Conservation (phyloP, 495 filamentous ascomycete species). For the Mytilinidion resinicola region DNA sequence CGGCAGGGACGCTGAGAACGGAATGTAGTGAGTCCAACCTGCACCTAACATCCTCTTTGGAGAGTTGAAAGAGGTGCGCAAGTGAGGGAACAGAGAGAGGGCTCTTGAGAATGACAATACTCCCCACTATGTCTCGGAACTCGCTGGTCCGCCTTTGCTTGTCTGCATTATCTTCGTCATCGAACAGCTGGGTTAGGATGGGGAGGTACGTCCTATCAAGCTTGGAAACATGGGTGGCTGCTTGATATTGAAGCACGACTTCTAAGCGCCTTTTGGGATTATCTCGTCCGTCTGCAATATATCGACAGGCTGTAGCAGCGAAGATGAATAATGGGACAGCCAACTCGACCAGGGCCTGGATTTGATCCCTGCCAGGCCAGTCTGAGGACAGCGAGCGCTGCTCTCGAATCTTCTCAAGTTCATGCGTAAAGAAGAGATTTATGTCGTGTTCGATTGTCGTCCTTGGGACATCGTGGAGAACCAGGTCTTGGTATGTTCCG, state of each 20-base stretch:
- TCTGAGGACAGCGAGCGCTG: conserved; percentile 2
- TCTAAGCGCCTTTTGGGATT: conserved; percentile 15
- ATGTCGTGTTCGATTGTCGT: conserved; percentile 19
- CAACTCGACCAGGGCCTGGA: conserved; percentile 32
- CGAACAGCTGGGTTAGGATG: conserved; percentile 15
- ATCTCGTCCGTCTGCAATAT: conserved; percentile 1
- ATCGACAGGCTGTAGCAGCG: conserved; percentile 20
- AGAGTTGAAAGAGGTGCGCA: conserved; percentile 17
- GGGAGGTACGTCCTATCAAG: conserved; percentile 23
- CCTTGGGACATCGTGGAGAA: conserved; percentile 32
- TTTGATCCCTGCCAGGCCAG: conserved; percentile 39
- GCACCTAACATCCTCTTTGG: conserved; percentile 8
- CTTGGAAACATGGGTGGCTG: conserved; percentile 3
- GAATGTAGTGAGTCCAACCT: conserved; percentile 30
- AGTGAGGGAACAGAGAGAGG: conserved; percentile 34
- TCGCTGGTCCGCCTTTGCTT: conserved; percentile 13
- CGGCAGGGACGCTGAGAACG: conserved; percentile 34
- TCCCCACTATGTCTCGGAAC: conserved; percentile 31
- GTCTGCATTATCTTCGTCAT: conserved; percentile 3
- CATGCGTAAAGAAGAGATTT: background rate
- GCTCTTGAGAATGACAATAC: conserved; percentile 23
- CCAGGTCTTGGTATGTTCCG: conserved; percentile 16
- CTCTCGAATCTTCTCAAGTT: background rate
- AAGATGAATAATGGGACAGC: conserved; percentile 34
- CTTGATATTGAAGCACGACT: conserved; percentile 11